These are phyloP conservation scores for Gaeumannomyces sp. DNA, from an alignment of 2,329 filamentous ascomycete species.

Conservation along the genomic window DNA sequence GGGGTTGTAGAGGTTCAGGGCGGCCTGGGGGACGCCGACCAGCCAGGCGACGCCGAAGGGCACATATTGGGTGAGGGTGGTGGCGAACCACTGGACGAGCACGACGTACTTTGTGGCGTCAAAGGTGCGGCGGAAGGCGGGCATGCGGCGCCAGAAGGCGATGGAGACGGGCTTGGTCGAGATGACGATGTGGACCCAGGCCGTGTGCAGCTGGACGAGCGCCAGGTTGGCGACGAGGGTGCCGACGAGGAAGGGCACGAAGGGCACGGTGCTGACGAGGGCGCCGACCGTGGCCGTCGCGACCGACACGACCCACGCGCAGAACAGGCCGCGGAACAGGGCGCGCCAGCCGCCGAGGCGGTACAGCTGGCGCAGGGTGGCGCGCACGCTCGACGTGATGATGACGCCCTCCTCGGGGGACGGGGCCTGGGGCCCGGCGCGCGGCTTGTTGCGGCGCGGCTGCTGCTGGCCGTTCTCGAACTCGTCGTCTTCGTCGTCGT, in stretches of 20 bases:
- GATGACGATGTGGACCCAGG: constrained; percentile 85
- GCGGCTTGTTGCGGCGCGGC: constrained; percentile 27
- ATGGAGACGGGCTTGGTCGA: constrained; percentile 50
- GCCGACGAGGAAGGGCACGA: constrained; percentile 32
- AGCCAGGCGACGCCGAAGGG: constrained; percentile 41
- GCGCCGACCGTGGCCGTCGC: constrained; percentile 29
- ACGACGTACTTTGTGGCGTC: constrained; percentile 64
- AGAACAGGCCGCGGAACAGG: constrained; percentile 62
- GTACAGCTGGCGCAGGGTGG: constrained; percentile 49
- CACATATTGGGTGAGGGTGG: constrained; percentile 41
- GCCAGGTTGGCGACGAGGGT: constrained; percentile 50
- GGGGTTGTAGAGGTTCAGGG: not conserved
- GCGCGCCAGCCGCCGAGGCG: constrained; percentile 57
- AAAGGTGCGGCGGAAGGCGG: constrained; percentile 56
- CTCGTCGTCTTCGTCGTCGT: constrained; percentile 25
- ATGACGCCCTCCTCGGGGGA: constrained; percentile 19
- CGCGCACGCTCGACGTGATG: constrained; percentile 45
- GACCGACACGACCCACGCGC: constrained; percentile 34
- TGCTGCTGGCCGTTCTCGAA: constrained; percentile 18
- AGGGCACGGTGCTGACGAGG: constrained; percentile 36
- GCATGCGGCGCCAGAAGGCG: constrained; percentile 63
- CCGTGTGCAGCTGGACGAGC: constrained; percentile 62
- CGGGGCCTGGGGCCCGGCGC: constrained; percentile 25
- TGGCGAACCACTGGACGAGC: constrained; percentile 53
- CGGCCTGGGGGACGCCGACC: constrained; percentile 38